phyloP scores from a whole-genome alignment of 2,329 filamentous ascomycete species.

The Xylariaceae sp. region DNA sequence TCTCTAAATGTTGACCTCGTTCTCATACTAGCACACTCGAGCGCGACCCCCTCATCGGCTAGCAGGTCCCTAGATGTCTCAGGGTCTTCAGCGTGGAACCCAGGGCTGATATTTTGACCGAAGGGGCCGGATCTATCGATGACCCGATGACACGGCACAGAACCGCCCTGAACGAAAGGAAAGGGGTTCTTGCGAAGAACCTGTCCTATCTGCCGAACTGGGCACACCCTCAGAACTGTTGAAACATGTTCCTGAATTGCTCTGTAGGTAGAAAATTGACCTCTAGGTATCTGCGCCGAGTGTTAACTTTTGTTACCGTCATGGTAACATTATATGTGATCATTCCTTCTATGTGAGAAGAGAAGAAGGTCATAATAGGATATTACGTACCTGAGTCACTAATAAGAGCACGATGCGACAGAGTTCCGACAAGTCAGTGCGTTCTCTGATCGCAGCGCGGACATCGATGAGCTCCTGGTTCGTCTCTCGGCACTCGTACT shows the following conservation, averaged over 20 bases:
- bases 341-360: too few species aligned
- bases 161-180: background rate
- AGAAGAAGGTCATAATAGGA: background rate
- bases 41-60: background rate
- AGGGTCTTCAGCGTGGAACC: background rate
- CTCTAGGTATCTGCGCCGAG: background rate
- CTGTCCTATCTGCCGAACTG: background rate
- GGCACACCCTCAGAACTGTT: background rate
- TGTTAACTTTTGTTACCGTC: background rate
- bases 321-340: too few species aligned
- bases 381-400: background rate
- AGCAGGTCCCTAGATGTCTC: background rate
- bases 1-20: background rate
- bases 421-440: background rate
- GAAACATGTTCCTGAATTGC: slow-evolving; percentile 2
- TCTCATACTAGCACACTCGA: background rate
- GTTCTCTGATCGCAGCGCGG: background rate
- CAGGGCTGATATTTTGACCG: background rate
- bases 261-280: background rate
- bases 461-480: background rate
- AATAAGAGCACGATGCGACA: background rate
- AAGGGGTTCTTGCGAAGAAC: background rate
- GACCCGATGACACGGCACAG: background rate
- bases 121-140: background rate
- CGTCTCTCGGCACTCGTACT: background rate